phyloP scores from a whole-genome alignment of 192 early-diverging fungal genomes.

The Coemansia sp. region DNA sequence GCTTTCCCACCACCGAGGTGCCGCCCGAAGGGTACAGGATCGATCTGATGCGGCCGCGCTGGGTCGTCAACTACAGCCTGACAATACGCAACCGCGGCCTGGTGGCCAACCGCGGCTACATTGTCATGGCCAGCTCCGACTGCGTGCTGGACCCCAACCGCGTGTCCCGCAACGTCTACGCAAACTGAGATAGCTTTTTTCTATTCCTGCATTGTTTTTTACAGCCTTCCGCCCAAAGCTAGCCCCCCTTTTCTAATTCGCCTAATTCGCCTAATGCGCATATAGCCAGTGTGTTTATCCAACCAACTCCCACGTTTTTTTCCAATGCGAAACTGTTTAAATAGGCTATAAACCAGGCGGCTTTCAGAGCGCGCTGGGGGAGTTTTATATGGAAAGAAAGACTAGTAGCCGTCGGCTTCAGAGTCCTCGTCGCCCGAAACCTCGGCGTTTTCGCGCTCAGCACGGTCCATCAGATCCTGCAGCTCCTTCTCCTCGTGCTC shows the following conservation, averaged over 20 bases:
- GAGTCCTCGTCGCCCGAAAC: slow-evolving; percentile 87
- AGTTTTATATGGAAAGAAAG: not conserved
- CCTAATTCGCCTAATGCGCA: too few relatives aligned
- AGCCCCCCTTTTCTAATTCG: too few relatives aligned
- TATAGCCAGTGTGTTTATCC: too few relatives aligned
- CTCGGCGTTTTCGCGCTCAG: slow-evolving; percentile 88
- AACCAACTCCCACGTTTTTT: too few relatives aligned
- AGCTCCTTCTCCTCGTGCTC: slow-evolving; percentile 94
- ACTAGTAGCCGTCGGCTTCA: slow-evolving; percentile 53
- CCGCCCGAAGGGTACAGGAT: slow-evolving; percentile 42
- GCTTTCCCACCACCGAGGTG: slow-evolving; percentile 49
- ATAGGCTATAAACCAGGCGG: not conserved
- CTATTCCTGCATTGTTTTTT: not conserved
- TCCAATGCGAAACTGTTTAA: too few relatives aligned
- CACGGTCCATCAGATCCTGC: slow-evolving; percentile 79
- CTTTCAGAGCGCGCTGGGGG: too few relatives aligned
- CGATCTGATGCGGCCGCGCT: slow-evolving; percentile 48
- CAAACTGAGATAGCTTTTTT: not conserved
- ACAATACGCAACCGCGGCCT: slow-evolving; percentile 31
- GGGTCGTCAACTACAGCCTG: slow-evolving; percentile 48
- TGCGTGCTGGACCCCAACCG: slow-evolving; percentile 39
- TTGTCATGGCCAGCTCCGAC: slow-evolving; percentile 53
- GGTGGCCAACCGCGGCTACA: slow-evolving; percentile 48
- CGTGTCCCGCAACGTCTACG: slow-evolving; percentile 7
- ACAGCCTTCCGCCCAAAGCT: too few relatives aligned